Conservation (phyloP, 2,329 filamentous ascomycete genomes). For the Chaetomium strumarium region DNA sequence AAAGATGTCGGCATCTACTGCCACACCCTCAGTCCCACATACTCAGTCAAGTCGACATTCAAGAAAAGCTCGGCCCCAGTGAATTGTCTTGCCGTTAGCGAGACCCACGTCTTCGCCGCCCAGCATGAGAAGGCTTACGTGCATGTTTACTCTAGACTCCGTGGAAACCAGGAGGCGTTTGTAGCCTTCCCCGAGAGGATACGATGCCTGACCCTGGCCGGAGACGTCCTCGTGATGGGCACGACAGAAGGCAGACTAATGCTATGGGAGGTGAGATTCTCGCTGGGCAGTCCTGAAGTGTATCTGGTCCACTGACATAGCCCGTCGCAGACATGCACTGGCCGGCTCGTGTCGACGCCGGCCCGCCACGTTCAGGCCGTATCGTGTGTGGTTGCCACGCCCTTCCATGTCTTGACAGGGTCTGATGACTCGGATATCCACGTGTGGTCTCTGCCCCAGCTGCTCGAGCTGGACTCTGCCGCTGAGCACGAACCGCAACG, state of each 20-base stretch:
- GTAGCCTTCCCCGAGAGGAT: constrained; percentile 86
- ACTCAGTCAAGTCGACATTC: constrained; percentile 69
- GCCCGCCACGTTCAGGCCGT: constrained; percentile 76
- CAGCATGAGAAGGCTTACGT: constrained; percentile 89
- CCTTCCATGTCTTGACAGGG: constrained; percentile 68
- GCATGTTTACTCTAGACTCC: constrained; percentile 81
- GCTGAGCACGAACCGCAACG: constrained; percentile 63
- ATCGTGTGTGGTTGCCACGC: constrained; percentile 66
- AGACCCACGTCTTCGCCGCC: constrained; percentile 82
- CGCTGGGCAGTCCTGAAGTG: background rate
- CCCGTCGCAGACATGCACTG: constrained; percentile 58
- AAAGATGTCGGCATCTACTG: constrained; percentile 85
- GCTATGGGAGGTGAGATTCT: constrained; percentile 72
- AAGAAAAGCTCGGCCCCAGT: constrained; percentile 85
- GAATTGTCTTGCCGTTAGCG: constrained; percentile 74
- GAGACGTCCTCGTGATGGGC: constrained; percentile 69
- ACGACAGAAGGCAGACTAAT: constrained; percentile 81
- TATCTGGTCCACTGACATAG: constrained; percentile 16
- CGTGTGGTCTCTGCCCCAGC: constrained; percentile 76
- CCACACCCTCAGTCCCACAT: constrained; percentile 73
- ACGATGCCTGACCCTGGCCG: constrained; percentile 66
- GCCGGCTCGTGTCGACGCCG: constrained; percentile 68
- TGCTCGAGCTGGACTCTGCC: constrained; percentile 56
- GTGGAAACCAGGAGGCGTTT: constrained; percentile 80
- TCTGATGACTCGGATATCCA: constrained; percentile 86